These are phyloP conservation scores for Codiaeum variegatum DNA, from an alignment of 441 rosid species.

Conservation along the genomic window DNA sequence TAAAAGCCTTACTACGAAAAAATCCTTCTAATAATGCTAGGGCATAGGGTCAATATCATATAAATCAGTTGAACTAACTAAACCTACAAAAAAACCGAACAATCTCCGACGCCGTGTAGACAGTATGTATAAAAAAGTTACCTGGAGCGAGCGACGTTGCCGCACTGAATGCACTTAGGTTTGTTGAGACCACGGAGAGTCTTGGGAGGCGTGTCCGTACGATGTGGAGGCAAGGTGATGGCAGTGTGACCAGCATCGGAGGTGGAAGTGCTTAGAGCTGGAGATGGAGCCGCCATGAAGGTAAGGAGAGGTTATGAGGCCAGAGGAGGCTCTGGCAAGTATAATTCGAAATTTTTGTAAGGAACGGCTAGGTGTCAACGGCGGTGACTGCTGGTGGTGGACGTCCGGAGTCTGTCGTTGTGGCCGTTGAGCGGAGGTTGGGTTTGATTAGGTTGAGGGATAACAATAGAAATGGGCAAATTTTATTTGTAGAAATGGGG, in stretches of 20 bases:
- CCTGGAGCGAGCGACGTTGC: constrained; percentile 98
- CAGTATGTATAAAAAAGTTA: constrained; percentile 8
- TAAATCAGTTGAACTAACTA: background rate
- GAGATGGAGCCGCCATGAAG: constrained; percentile 60
- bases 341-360: no score
- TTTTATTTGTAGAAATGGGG: no score
- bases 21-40: background rate
- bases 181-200: constrained; percentile 93
- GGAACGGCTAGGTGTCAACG: no score
- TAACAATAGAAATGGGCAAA: no score
- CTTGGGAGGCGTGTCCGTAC: constrained; percentile 40
- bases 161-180: constrained; percentile 92
- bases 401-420: no score
- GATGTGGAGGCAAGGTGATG: background rate
- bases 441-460: no score
- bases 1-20: background rate
- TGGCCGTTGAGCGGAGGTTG: no score
- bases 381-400: no score
- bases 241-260: constrained; percentile 20
- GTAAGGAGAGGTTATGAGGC: background rate
- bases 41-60: background rate
- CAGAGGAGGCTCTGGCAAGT: background rate
- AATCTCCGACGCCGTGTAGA: background rate
- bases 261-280: constrained; percentile 39
- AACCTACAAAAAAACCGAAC: background rate